A percentile compares a stretch with the other conserved stretches of the same genome.
phyloP scores from a whole-genome alignment of 2,329 filamentous ascomycete species.

The Laburnicola sp. region DNA sequence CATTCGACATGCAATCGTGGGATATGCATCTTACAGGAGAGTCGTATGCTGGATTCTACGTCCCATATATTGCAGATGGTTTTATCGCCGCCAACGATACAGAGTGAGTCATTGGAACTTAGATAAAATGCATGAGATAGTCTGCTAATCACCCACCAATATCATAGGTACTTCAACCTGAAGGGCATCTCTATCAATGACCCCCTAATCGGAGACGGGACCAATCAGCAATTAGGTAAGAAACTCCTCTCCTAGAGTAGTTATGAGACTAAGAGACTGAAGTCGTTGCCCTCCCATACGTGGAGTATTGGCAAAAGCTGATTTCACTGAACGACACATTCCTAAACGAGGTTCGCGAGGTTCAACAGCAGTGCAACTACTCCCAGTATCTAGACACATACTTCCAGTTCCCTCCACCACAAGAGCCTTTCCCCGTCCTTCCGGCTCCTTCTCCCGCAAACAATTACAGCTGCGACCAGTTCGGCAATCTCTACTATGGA shows the following conservation, averaged over 20 bases:
- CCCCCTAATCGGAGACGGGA: slow-evolving; percentile 50
- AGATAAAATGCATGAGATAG: no score
- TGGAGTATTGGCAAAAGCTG: slow-evolving; percentile 47
- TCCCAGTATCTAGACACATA: slow-evolving; percentile 39
- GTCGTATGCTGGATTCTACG: slow-evolving; percentile 60
- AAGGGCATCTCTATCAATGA: slow-evolving; percentile 56
- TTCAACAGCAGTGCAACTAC: slow-evolving; percentile 44
- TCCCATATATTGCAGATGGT: slow-evolving; percentile 60
- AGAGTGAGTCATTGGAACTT: slow-evolving; percentile 28
- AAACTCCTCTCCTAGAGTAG: slow-evolving; percentile 1
- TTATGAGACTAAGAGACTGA: slow-evolving; percentile 5
- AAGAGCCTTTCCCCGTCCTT: slow-evolving; percentile 31
- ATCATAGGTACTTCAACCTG: slow-evolving; percentile 52
- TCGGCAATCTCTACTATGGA: slow-evolving; percentile 46
- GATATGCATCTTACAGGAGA: slow-evolving; percentile 61
- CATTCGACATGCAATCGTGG: slow-evolving; percentile 56
- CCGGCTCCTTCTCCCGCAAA: slow-evolving; percentile 21
- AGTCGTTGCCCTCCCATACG: slow-evolving; percentile 42
- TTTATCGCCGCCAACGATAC: slow-evolving; percentile 58
- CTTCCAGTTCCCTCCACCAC: slow-evolving; percentile 48
- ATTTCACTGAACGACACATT: slow-evolving; percentile 51
- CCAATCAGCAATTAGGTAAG: slow-evolving; percentile 43
- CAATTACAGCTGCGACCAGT: slow-evolving; percentile 45
- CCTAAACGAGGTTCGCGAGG: slow-evolving; percentile 39
- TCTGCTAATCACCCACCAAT: no score